phyloP scores from a whole-genome alignment of 495 filamentous ascomycete species.

The Hypoxylon trugodes region DNA sequence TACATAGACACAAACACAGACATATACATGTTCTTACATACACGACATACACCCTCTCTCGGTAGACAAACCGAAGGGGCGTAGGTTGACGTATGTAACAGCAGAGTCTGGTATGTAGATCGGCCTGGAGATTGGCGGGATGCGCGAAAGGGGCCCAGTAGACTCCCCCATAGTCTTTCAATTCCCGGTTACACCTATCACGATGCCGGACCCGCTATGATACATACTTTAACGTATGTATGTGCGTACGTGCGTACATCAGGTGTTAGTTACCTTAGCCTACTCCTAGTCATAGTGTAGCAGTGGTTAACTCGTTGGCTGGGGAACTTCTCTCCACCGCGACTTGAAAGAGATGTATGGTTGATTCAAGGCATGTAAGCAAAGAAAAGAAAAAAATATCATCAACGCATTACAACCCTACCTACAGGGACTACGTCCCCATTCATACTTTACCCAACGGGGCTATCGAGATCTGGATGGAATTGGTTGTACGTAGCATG shows the following conservation, averaged over 20 bases:
- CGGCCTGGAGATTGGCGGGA: constrained; percentile 8
- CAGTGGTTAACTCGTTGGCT: constrained; percentile 26
- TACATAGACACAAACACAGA: too few species aligned
- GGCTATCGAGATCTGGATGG: constrained; percentile 35
- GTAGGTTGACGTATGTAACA: constrained; percentile 26
- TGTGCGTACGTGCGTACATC: too few species aligned
- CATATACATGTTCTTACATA: too few species aligned
- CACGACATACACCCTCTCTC: too few species aligned
- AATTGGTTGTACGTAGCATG: too few species aligned
- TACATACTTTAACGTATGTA: constrained; percentile 13
- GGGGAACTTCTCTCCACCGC: constrained; percentile 1
- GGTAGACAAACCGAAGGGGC: constrained; percentile 35
- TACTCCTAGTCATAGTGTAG: too few species aligned
- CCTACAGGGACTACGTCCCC: too few species aligned
- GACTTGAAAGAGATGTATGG: constrained; percentile 25
- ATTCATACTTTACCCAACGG: constrained; percentile 19
- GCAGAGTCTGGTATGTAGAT: background rate
- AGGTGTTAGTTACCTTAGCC: too few species aligned
- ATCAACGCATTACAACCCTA: constrained; percentile 32
- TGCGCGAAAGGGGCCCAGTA: background rate
- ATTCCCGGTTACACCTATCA: constrained; percentile 29
- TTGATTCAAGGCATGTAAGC: constrained; percentile 11
- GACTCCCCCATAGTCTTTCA: constrained; percentile 13
- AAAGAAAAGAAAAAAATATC: constrained; percentile 24
- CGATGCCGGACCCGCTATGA: background rate